Evolutionary conservation across 768 basidiomycete species (phyloP).

Genomic region (Sutorius australiensis): DNA sequence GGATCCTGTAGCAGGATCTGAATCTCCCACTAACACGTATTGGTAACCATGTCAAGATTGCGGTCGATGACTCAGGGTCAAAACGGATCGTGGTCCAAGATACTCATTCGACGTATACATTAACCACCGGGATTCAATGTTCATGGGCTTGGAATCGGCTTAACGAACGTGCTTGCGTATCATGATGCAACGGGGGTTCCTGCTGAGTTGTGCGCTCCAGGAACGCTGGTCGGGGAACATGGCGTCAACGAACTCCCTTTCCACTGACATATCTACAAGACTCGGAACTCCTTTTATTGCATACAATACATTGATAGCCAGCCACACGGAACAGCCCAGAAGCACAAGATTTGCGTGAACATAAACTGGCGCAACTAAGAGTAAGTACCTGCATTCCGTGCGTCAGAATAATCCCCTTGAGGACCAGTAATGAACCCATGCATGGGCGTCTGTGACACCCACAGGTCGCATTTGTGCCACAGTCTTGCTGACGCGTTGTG

Average conservation of each 20-base stretch:
- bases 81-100: not conserved
- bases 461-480: conserved; percentile 13
- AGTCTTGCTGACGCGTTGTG: conserved; percentile 10
- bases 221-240: no score
- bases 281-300: no score
- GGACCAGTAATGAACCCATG: conserved; percentile 15
- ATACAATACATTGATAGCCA: no score
- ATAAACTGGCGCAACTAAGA: no score
- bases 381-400: not conserved
- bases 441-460: conserved; percentile 9
- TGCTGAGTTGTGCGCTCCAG: no score
- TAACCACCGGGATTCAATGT: not conserved
- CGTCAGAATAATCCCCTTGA: conserved; percentile 8
- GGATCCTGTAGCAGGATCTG: not conserved
- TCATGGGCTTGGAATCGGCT: not conserved
- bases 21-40: conserved; percentile 8
- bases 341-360: not conserved
- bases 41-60: conserved; percentile 8
- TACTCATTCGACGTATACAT: not conserved
- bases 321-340: no score
- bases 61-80: not conserved
- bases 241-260: no score
- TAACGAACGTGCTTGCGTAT: not conserved
- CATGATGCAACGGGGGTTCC: no score
- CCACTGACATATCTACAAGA: no score